Evolutionary conservation across 2,329 filamentous ascomycete species (phyloP).

Genomic region (Dendrostoma leiphaemia): DNA sequence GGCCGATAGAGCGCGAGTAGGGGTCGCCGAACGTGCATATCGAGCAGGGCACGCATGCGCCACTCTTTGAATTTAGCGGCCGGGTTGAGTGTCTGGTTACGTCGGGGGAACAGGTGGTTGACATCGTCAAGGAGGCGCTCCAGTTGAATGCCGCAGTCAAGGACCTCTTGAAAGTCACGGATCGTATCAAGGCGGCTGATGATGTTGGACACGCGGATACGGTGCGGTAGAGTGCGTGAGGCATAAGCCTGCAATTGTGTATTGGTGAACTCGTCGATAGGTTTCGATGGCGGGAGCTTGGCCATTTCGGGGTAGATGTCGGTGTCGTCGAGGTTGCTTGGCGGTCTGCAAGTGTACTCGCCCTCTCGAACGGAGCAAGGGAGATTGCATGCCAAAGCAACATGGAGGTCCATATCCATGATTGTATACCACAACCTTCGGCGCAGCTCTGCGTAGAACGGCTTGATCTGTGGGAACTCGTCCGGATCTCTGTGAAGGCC

Average conservation of each 20-base stretch:
- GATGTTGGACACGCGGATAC: constrained; percentile 49
- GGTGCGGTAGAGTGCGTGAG: constrained; percentile 46
- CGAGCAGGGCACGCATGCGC: constrained; percentile 49
- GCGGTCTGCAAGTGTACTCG: constrained; percentile 52
- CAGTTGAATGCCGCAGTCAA: constrained; percentile 52
- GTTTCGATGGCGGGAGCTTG: constrained; percentile 45
- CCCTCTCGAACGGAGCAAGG: constrained; percentile 50
- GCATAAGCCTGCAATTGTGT: constrained; percentile 55
- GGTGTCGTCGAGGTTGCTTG: constrained; percentile 51
- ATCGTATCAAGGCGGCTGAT: constrained; percentile 51
- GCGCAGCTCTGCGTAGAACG: constrained; percentile 52
- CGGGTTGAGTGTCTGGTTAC: constrained; percentile 40
- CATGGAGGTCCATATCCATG: constrained; percentile 54
- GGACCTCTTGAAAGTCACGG: constrained; percentile 51
- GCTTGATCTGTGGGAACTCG: constrained; percentile 48
- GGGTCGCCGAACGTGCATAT: constrained; percentile 53
- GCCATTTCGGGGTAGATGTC: constrained; percentile 48
- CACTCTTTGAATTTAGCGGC: constrained; percentile 48
- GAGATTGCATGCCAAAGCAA: constrained; percentile 51
- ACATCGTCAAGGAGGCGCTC: constrained; percentile 55
- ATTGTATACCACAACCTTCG: constrained; percentile 57
- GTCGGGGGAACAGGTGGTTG: constrained; percentile 47
- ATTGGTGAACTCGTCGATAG: constrained; percentile 51
- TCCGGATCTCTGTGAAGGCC: constrained; percentile 56
- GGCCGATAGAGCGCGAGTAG: constrained; percentile 53